Percentiles rank a stretch among this genome's conserved stretches.
Evolutionary conservation across 2,329 filamentous ascomycete species (phyloP).

Genomic region (Ascocoryne sarcoides): DNA sequence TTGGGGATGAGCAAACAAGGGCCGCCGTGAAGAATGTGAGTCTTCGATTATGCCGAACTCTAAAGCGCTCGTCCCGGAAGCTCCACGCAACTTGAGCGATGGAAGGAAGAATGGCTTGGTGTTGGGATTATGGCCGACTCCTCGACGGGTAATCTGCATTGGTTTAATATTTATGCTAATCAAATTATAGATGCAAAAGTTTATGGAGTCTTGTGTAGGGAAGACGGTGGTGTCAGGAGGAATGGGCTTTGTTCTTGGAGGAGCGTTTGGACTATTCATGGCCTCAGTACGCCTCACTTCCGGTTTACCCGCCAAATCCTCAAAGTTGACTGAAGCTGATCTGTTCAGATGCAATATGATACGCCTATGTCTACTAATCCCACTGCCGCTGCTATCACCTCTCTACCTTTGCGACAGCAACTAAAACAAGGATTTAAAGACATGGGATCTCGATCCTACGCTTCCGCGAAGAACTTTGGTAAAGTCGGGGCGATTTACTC

Average conservation of each 20-base stretch:
- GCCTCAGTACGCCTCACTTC: constrained; percentile 60
- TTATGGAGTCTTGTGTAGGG: constrained; percentile 83
- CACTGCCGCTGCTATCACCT: constrained; percentile 35
- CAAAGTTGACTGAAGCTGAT: neutral
- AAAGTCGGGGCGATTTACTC: constrained; percentile 85
- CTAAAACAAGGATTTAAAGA: constrained; percentile 82
- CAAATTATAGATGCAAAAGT: constrained; percentile 24
- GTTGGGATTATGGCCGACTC: neutral
- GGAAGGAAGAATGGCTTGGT: neutral
- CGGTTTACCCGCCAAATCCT: neutral
- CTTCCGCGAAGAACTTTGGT: constrained; percentile 88
- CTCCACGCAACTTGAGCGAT: neutral
- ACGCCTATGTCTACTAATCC: constrained; percentile 57
- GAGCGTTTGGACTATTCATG: constrained; percentile 96
- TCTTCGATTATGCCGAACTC: constrained; percentile 3
- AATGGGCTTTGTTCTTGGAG: constrained; percentile 90
- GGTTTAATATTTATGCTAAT: neutral
- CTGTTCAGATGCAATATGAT: constrained; percentile 89
- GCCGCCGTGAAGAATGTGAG: constrained; percentile 26
- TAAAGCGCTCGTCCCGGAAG: neutral
- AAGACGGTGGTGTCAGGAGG: constrained; percentile 86
- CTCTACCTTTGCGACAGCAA: constrained; percentile 78
- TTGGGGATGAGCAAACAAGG: constrained; percentile 21
- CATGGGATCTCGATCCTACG: constrained; percentile 79
- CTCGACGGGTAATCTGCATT: neutral